Conservation (phyloP, 31 red algal genomes). For the Odonthalia washingtoniensis region DNA sequence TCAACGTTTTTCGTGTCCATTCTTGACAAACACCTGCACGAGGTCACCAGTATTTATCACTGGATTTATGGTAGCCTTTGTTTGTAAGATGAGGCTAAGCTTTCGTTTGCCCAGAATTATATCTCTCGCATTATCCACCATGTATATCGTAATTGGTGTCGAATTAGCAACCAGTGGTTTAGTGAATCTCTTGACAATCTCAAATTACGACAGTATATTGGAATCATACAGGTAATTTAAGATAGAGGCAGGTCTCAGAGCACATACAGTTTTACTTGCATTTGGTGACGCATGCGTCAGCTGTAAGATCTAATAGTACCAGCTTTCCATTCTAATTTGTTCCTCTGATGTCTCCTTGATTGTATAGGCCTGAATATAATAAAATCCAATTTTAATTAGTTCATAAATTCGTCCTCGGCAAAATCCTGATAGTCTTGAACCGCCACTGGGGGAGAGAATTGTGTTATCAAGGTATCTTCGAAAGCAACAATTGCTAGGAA, state of each 20-base stretch:
- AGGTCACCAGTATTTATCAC: neutral
- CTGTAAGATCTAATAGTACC: too few relatives aligned
- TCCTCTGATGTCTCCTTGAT: neutral
- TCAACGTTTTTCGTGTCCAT: neutral
- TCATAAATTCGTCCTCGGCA: neutral
- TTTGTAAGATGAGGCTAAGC: neutral
- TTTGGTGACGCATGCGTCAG: too few relatives aligned
- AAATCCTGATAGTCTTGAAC: too few relatives aligned
- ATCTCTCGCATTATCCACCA: neutral
- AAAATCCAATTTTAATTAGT: neutral
- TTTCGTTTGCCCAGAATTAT: neutral
- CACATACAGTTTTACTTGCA: too few relatives aligned
- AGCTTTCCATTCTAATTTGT: neutral
- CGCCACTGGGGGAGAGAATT: neutral
- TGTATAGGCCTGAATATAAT: neutral
- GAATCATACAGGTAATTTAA: neutral
- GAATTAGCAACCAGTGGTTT: neutral
- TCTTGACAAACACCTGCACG: neutral
- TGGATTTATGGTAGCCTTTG: neutral
- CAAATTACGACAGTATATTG: neutral
- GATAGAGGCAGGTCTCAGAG: neutral
- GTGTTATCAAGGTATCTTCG: neutral
- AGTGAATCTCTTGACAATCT: neutral
- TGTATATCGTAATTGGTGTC: too few relatives aligned
- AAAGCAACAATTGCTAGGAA: neutral